Conservation (phyloP, 2,329 filamentous ascomycete species). For the Aspergillus luchuensis region DNA sequence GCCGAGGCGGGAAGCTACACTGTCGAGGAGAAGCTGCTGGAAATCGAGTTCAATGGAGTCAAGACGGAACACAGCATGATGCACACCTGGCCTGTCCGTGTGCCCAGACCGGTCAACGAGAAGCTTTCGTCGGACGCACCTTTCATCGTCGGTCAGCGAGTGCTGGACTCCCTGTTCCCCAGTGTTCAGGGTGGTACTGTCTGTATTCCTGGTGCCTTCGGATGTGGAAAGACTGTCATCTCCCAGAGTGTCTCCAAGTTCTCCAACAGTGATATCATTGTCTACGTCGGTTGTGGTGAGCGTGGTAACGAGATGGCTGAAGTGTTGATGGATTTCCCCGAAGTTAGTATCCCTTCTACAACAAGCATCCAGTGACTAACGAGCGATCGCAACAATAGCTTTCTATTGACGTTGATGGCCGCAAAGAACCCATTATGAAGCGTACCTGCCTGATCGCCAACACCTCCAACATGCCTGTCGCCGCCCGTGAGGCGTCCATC, state of each 20-base stretch:
- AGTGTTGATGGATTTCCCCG: constrained; percentile 99
- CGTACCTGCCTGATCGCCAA: constrained; percentile 97
- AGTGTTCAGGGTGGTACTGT: constrained; percentile 96
- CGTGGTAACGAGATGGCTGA: constrained; percentile 99
- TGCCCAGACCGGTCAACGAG: constrained; percentile 87
- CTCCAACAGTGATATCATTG: constrained; percentile 98
- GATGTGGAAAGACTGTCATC: constrained; percentile 99
- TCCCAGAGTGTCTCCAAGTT: constrained; percentile 98
- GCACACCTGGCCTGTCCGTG: constrained; percentile 98
- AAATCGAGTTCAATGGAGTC: constrained; percentile 95
- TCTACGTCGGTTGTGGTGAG: constrained; percentile 93
- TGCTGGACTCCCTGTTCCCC: constrained; percentile 93
- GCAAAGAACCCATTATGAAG: constrained; percentile 99
- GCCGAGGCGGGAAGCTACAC: constrained; percentile 89
- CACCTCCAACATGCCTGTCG: constrained; percentile 99
- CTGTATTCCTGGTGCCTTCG: constrained; percentile 96
- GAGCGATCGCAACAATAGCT: constrained; percentile 54
- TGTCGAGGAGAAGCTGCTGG: constrained; percentile 88
- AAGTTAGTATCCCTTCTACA: constrained; percentile 51
- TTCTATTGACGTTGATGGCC: constrained; percentile 88
- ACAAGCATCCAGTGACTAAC: constrained; percentile 15
- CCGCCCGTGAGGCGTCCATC: constrained; percentile 96
- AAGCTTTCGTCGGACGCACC: constrained; percentile 86
- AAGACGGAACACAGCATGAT: constrained; percentile 96
- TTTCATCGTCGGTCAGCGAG: constrained; percentile 94